Evolutionary conservation across 805 yeast species (phyloP).

Genomic region (Kluyveromyces dobzhanskii): DNA sequence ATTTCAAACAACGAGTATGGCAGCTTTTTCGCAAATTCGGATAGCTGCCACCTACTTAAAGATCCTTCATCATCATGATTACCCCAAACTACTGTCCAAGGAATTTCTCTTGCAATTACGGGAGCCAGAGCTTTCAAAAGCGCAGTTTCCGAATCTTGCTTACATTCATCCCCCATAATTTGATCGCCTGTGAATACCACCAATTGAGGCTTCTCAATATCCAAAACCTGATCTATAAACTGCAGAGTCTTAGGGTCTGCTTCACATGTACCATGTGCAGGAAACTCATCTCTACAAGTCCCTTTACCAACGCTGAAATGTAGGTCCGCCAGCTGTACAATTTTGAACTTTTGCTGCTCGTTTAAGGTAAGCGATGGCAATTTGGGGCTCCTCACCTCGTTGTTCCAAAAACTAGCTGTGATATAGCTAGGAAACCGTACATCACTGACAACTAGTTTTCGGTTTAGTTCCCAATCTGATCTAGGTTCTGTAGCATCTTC

Average conservation of each 20-base stretch:
- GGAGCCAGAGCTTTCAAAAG: constrained; percentile 70
- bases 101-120: constrained; percentile 56
- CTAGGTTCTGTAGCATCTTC: constrained; percentile 69
- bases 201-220: constrained; percentile 72
- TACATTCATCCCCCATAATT: constrained; percentile 60
- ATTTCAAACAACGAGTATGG: constrained; percentile 59
- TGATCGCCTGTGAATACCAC: constrained; percentile 91
- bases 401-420: constrained; percentile 3
- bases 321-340: constrained; percentile 83
- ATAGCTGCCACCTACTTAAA: constrained; percentile 48
- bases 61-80: constrained; percentile 93
- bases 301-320: constrained; percentile 87
- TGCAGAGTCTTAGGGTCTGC: constrained; percentile 69
- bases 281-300: constrained; percentile 64
- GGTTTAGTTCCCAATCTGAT: constrained; percentile 48
- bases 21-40: constrained; percentile 44
- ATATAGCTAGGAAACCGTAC: constrained; percentile 7
- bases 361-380: constrained; percentile 31
- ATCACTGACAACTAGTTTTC: neutral
- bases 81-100: constrained; percentile 82
- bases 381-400: neutral
- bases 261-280: constrained; percentile 48
- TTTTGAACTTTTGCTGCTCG: constrained; percentile 51
- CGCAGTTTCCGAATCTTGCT: constrained; percentile 78
- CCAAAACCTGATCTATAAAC: constrained; percentile 57